These are phyloP conservation scores for Dendryphion nanum DNA, from an alignment of 2,329 filamentous ascomycete species.

Conservation along the genomic window DNA sequence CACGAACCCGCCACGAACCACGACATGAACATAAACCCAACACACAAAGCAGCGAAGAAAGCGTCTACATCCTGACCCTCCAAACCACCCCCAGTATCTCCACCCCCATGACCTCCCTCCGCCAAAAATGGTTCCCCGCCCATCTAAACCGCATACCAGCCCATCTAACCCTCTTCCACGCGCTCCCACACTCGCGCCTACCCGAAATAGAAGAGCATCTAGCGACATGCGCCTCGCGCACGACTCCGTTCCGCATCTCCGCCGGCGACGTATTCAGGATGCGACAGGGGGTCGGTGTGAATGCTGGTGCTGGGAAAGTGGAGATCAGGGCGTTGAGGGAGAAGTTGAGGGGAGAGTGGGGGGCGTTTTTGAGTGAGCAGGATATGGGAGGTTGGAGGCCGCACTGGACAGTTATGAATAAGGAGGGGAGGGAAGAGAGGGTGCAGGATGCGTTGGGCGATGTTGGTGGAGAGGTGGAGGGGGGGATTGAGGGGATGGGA, in stretches of 20 bases:
- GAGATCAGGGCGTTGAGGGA: constrained; percentile 36
- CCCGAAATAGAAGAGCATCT: constrained; percentile 34
- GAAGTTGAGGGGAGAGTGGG: constrained; percentile 37
- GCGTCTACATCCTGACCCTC: constrained; percentile 46
- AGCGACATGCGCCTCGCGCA: constrained; percentile 24
- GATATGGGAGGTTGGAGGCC: constrained; percentile 41
- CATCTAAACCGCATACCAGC: constrained; percentile 44
- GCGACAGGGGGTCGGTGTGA: constrained; percentile 43
- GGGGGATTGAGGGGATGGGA: constrained; percentile 33
- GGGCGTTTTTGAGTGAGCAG: constrained; percentile 42
- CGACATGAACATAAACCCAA: constrained; percentile 26
- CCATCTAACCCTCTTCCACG: constrained; percentile 48
- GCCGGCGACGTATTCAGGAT: constrained; percentile 42
- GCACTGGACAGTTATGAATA: constrained; percentile 51
- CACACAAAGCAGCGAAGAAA: constrained; percentile 28
- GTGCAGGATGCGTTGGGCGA: constrained; percentile 39
- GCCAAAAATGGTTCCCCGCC: constrained; percentile 43
- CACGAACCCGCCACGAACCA: neutral
- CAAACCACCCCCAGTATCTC: constrained; percentile 39
- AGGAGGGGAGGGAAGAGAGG: constrained; percentile 42
- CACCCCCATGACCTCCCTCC: constrained; percentile 38
- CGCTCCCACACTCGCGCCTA: constrained; percentile 42
- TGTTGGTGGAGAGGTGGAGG: constrained; percentile 32
- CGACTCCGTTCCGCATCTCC: constrained; percentile 36
- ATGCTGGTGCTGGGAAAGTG: constrained; percentile 31